phyloP scores from a whole-genome alignment of 805 yeast species.

The Schizosaccharomyces octosporus region DNA sequence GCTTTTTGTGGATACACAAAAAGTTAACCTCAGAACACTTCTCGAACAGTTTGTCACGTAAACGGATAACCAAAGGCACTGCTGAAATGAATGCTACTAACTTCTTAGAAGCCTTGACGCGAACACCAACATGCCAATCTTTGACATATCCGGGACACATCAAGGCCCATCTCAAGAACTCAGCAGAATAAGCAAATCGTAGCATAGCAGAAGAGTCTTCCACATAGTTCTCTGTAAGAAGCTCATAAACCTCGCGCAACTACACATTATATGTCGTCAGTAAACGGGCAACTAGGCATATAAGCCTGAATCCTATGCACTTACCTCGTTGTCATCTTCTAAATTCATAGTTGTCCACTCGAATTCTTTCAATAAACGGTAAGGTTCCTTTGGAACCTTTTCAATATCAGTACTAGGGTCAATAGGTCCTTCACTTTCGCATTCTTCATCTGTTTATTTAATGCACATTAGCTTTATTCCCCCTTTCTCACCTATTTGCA shows the following conservation, averaged over 20 bases:
- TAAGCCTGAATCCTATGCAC: background rate
- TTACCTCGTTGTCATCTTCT: slow-evolving; percentile 20
- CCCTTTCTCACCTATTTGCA: background rate
- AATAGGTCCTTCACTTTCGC: slow-evolving; percentile 55
- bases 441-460: slow-evolving; percentile 22
- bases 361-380: slow-evolving; percentile 49
- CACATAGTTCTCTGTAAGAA: slow-evolving; percentile 73
- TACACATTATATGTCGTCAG: background rate
- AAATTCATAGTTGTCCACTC: slow-evolving; percentile 74
- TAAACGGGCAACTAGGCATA: background rate
- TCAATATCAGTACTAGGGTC: slow-evolving; percentile 40
- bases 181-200: slow-evolving; percentile 67
- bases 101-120: slow-evolving; percentile 52
- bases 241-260: slow-evolving; percentile 50
- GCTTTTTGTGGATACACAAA: slow-evolving; percentile 77
- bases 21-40: slow-evolving; percentile 76
- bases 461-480: background rate
- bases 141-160: slow-evolving; percentile 77
- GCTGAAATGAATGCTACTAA: slow-evolving; percentile 84
- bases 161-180: slow-evolving; percentile 77
- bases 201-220: slow-evolving; percentile 84
- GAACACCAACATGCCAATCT: slow-evolving; percentile 84
- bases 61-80: slow-evolving; percentile 45
- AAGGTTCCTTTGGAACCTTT: slow-evolving; percentile 48
- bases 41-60: slow-evolving; percentile 26